phyloP scores from a whole-genome alignment of 345 rosid species.

The Ailanthus altissimus region DNA sequence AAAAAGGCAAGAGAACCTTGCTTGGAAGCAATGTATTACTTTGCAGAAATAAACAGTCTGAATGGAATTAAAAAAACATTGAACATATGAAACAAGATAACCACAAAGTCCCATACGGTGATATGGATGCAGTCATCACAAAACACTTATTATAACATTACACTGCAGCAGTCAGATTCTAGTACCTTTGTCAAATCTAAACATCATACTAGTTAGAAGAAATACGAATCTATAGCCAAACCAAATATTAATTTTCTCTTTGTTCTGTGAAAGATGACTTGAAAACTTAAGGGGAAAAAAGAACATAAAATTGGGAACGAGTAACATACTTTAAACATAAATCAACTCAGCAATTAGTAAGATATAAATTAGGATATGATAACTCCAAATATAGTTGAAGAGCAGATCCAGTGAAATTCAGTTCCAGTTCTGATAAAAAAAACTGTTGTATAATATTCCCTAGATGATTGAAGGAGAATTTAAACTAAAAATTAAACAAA shows the following conservation, averaged over 20 bases:
- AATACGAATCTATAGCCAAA: not conserved
- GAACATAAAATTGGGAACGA: not conserved
- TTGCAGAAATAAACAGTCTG: not conserved
- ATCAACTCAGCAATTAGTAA: not conserved
- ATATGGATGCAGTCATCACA: not conserved
- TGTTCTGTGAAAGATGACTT: not conserved
- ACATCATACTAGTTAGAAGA: not conserved
- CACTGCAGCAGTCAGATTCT: not conserved
- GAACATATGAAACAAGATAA: not conserved
- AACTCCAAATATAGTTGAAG: not conserved
- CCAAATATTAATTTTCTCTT: not conserved
- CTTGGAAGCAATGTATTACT: conserved; percentile 8
- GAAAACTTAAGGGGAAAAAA: not conserved
- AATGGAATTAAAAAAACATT: not conserved
- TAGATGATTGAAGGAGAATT: not conserved
- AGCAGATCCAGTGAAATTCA: not conserved
- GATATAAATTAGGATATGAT: not conserved
- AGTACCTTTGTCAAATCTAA: not conserved
- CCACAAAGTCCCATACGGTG: not conserved
- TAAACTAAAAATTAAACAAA: not conserved
- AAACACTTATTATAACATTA: not conserved
- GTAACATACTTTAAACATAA: not conserved
- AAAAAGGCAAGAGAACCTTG: not conserved
- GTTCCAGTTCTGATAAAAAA: not conserved
- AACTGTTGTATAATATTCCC: not conserved